A percentile compares a stretch with the other conserved stretches of the same genome.
Conservation (phyloP, 352 stramenopile species). For the Phytophthora capsici region DNA sequence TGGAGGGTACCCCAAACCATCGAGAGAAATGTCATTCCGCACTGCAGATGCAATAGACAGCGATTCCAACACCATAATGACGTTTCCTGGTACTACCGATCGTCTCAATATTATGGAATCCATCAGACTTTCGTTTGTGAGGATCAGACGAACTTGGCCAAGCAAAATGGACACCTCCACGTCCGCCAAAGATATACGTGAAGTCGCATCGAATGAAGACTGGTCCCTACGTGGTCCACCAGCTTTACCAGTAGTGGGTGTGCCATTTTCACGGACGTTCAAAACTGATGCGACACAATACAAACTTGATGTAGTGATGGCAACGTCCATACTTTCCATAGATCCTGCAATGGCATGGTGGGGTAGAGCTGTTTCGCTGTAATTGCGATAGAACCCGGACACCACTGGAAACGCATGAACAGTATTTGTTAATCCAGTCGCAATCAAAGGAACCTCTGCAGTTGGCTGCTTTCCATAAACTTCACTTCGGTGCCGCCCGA, state of each 20-base stretch:
- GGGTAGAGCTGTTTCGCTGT: conserved; percentile 39
- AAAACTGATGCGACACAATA: conserved; percentile 49
- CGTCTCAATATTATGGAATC: conserved; percentile 26
- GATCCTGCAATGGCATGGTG: conserved; percentile 48
- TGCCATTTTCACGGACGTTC: conserved; percentile 1
- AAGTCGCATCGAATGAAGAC: not conserved
- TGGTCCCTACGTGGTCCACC: not conserved
- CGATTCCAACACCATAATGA: conserved; percentile 60
- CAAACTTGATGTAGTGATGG: conserved; percentile 51
- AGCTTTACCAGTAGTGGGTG: not conserved
- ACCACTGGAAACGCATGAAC: conserved; percentile 41
- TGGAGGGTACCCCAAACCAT: conserved; percentile 76
- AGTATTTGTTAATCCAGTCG: conserved; percentile 25
- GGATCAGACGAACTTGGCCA: conserved; percentile 58
- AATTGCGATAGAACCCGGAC: conserved; percentile 57
- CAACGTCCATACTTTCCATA: conserved; percentile 53
- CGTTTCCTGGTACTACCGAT: conserved; percentile 25
- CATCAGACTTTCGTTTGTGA: conserved; percentile 51
- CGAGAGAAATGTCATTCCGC: conserved; percentile 64
- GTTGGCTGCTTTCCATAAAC: not conserved
- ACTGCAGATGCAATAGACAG: conserved; percentile 46
- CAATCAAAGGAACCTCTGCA: conserved; percentile 44
- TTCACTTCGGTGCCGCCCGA: conserved; percentile 1
- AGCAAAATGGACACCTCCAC: conserved; percentile 57
- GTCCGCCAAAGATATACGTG: conserved; percentile 19